phyloP scores from a whole-genome alignment of 2,329 filamentous ascomycete genomes.

The Cercospora sp. region DNA sequence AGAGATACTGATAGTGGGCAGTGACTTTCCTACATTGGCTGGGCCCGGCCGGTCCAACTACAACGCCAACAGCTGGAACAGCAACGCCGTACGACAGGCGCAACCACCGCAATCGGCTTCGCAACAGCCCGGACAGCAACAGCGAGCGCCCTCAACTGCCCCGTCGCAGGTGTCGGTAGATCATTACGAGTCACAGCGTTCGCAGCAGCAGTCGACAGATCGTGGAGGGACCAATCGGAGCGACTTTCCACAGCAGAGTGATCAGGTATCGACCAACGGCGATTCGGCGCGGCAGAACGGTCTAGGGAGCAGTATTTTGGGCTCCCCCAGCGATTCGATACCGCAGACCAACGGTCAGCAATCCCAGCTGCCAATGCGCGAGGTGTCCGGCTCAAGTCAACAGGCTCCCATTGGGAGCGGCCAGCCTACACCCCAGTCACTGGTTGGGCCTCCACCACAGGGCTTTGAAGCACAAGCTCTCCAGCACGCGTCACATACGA shows the following conservation, averaged over 20 bases:
- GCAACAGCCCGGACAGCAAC: constrained; percentile 43
- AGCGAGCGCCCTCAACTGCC: constrained; percentile 48
- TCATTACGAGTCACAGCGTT: constrained; percentile 56
- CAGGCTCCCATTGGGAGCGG: constrained; percentile 32
- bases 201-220: constrained; percentile 38
- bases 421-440: constrained; percentile 15
- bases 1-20: constrained; percentile 38
- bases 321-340: constrained; percentile 29
- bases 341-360: constrained; percentile 29
- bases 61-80: constrained; percentile 57
- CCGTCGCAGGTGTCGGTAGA: constrained; percentile 51
- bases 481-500: constrained; percentile 38
- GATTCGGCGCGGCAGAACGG: constrained; percentile 26
- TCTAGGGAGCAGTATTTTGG: constrained; percentile 25
- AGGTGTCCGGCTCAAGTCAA: constrained; percentile 27
- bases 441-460: constrained; percentile 13
- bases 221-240: constrained; percentile 52
- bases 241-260: constrained; percentile 61
- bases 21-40: constrained; percentile 64
- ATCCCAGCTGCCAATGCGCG: constrained; percentile 31
- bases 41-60: constrained; percentile 58
- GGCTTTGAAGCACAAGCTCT: constrained; percentile 14
- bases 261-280: constrained; percentile 51
- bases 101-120: constrained; percentile 44
- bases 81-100: constrained; percentile 52